phyloP scores from a whole-genome alignment of 495 filamentous ascomycete genomes.

The Tuber magnatum region DNA sequence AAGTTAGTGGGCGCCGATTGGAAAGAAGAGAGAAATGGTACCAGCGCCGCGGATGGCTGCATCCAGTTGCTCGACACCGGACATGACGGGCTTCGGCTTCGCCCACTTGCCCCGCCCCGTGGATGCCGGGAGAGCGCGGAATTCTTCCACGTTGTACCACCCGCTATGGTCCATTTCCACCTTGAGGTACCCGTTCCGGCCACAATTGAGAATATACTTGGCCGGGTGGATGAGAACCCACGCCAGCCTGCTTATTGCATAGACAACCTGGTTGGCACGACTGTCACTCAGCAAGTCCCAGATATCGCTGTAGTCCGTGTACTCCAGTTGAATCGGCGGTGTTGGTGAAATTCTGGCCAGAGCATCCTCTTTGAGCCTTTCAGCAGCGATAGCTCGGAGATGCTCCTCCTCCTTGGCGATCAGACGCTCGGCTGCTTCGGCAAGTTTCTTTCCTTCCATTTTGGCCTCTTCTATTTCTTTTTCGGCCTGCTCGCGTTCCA shows the following conservation, averaged over 20 bases:
- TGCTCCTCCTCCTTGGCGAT: neutral
- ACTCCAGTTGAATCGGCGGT: conserved; percentile 48
- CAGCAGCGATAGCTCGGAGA: neutral
- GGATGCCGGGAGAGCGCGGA: conserved; percentile 42
- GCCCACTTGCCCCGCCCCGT: conserved; percentile 35
- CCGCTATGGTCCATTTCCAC: conserved; percentile 49
- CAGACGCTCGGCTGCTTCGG: neutral
- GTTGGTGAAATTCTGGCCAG: neutral
- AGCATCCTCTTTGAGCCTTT: too few species aligned
- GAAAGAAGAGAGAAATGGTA: neutral
- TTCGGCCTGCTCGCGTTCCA: neutral
- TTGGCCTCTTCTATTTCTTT: neutral
- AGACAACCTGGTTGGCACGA: conserved; percentile 67
- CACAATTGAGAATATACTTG: conserved; percentile 58
- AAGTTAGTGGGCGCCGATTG: neutral
- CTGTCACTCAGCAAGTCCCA: conserved; percentile 82
- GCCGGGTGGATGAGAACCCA: conserved; percentile 70
- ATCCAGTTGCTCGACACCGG: conserved; percentile 50
- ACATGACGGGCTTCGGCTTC: conserved; percentile 58
- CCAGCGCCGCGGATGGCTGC: conserved; percentile 76
- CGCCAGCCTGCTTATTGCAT: conserved; percentile 59
- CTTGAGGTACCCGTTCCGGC: conserved; percentile 53
- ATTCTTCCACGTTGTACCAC: conserved; percentile 42
- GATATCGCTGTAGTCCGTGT: conserved; percentile 84
- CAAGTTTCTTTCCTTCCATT: neutral